Conservation (phyloP, 768 basidiomycete genomes). For the Suillus fuscotomentosus region DNA sequence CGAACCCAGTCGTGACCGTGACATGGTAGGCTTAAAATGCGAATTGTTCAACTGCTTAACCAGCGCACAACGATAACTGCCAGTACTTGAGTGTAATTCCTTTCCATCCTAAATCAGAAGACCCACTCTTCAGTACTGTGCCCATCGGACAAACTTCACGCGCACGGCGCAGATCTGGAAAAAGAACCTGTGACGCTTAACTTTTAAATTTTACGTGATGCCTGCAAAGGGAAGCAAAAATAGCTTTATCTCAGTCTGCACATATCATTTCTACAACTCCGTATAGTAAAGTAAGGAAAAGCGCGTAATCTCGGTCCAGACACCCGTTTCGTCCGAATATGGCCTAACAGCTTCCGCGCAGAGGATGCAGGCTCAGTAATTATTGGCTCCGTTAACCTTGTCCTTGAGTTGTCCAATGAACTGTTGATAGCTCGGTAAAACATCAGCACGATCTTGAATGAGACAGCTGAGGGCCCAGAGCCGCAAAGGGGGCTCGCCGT, state of each 20-base stretch:
- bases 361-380: slow-evolving; percentile 18
- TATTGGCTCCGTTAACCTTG: slow-evolving; percentile 50
- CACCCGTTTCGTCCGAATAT: background rate
- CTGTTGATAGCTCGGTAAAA: slow-evolving; percentile 94
- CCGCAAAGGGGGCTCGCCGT: slow-evolving; percentile 91
- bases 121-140: background rate
- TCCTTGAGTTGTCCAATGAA: slow-evolving; percentile 89
- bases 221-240: background rate
- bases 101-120: background rate
- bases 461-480: slow-evolving; percentile 94
- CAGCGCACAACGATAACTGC: background rate
- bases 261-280: background rate
- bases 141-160: background rate
- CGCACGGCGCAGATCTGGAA: background rate
- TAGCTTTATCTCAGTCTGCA: background rate
- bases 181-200: background rate
- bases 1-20: background rate
- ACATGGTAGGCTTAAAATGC: background rate
- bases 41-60: background rate
- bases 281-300: background rate
- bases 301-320: slow-evolving; percentile 1
- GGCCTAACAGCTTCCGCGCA: background rate
- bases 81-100: background rate
- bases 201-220: background rate
- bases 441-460: slow-evolving; percentile 94